Evolutionary conservation across 345 rosid species (phyloP).

Genomic region (Citrus australasica): DNA sequence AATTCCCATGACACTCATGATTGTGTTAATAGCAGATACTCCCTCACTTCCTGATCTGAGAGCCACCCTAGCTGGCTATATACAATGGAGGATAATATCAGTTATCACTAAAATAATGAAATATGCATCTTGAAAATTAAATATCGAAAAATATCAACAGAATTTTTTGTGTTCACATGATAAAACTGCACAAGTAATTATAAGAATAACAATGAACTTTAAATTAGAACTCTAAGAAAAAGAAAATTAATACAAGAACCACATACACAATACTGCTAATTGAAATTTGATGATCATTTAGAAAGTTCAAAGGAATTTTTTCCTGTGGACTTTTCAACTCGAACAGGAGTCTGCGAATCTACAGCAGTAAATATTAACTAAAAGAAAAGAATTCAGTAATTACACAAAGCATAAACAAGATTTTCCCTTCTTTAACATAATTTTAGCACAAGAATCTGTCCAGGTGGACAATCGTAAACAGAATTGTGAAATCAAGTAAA

Average conservation of each 20-base stretch:
- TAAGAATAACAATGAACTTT: neutral
- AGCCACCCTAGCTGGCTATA: conserved; percentile 89
- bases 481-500: neutral
- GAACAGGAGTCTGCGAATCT: neutral
- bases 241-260: too few relatives aligned
- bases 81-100: conserved; percentile 5
- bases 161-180: neutral
- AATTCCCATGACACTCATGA: conserved; percentile 98
- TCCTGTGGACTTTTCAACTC: neutral
- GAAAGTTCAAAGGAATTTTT: neutral
- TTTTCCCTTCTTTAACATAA: too few relatives aligned
- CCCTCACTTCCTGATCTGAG: conserved; percentile 84
- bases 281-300: neutral
- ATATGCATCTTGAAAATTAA: neutral
- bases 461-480: neutral
- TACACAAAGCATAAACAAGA: too few relatives aligned
- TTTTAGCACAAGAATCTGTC: neutral
- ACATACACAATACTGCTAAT: neutral
- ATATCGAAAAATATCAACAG: neutral
- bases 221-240: neutral
- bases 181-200: neutral
- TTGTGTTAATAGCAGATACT: conserved; percentile 83
- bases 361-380: neutral
- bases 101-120: neutral
- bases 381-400: too few relatives aligned